Conservation (phyloP, 2,329 filamentous ascomycete genomes). For the Tolypocladium pustulatum region DNA sequence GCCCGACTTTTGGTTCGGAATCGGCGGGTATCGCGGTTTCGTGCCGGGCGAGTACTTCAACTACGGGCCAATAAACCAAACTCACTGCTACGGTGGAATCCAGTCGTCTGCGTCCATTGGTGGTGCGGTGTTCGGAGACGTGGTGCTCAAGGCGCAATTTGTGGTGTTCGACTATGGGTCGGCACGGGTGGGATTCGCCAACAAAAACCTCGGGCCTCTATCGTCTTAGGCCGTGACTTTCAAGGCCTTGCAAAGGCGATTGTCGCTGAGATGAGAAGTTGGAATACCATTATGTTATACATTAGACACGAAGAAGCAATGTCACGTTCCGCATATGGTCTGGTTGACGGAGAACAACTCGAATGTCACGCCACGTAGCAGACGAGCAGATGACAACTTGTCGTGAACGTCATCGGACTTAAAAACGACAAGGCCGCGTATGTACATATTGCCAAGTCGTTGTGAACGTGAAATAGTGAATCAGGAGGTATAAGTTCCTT, state of each 20-base stretch:
- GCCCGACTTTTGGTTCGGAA: constrained; percentile 28
- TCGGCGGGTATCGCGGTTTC: constrained; percentile 21
- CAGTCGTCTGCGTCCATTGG: constrained; percentile 24
- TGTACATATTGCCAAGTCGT: background rate
- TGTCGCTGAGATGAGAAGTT: background rate
- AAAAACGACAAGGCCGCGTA: background rate
- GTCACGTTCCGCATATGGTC: background rate
- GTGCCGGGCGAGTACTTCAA: constrained; percentile 27
- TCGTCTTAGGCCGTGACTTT: background rate
- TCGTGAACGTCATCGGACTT: background rate
- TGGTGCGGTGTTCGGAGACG: constrained; percentile 28
- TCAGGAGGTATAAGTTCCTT: background rate
- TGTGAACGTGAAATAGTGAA: background rate
- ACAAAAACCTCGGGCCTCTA: constrained; percentile 19
- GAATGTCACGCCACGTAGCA: background rate
- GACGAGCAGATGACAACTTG: background rate
- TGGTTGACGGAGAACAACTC: background rate
- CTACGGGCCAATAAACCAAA: constrained; percentile 18
- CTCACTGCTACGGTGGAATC: constrained; percentile 24
- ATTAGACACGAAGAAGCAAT: background rate
- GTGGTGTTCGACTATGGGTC: constrained; percentile 27
- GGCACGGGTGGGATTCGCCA: constrained; percentile 25
- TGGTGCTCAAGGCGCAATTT: constrained; percentile 33
- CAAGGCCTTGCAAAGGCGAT: background rate
- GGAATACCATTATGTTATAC: background rate